Evolutionary conservation across 805 yeast species (phyloP).

Genomic region (Kodamaea lidongshanica): DNA sequence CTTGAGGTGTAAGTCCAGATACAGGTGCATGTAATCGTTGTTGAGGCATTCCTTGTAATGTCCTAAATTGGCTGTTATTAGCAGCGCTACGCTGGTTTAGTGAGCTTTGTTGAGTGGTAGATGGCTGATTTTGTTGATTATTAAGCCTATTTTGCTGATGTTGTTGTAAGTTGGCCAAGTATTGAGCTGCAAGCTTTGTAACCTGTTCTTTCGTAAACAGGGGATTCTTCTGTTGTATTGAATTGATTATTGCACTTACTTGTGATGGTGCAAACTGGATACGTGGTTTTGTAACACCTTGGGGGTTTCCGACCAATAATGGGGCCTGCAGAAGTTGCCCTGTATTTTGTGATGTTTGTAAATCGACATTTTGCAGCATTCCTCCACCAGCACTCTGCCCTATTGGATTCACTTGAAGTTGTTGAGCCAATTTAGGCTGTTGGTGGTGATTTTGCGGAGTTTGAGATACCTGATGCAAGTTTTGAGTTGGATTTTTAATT

Average conservation of each 20-base stretch:
- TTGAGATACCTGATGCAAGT: no score
- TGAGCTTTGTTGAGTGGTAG: constrained; percentile 13
- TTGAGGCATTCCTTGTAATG: constrained; percentile 2
- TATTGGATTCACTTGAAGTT: neutral
- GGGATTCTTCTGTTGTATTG: constrained; percentile 63
- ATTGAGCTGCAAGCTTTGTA: constrained; percentile 58
- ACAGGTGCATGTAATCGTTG: constrained; percentile 9
- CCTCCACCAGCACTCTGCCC: constrained; percentile 1
- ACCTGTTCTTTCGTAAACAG: constrained; percentile 57
- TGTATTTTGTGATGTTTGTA: neutral
- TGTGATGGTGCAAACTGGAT: constrained; percentile 53
- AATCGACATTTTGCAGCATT: neutral
- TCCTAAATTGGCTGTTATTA: constrained; percentile 6
- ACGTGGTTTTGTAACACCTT: constrained; percentile 20
- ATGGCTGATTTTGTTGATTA: constrained; percentile 3
- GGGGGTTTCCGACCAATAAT: constrained; percentile 1
- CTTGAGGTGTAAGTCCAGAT: constrained; percentile 40
- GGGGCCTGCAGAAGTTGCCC: constrained; percentile 2
- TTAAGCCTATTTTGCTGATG: constrained; percentile 36
- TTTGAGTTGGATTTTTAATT: no score
- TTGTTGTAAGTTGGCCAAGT: constrained; percentile 52
- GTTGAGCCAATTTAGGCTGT: constrained; percentile 3
- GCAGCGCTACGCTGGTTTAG: constrained; percentile 16
- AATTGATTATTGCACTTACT: constrained; percentile 57
- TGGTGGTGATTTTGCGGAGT: constrained; percentile 2